Conservation (phyloP, 176 grass and related monocot species). For the Oropetium thomaeum region DNA sequence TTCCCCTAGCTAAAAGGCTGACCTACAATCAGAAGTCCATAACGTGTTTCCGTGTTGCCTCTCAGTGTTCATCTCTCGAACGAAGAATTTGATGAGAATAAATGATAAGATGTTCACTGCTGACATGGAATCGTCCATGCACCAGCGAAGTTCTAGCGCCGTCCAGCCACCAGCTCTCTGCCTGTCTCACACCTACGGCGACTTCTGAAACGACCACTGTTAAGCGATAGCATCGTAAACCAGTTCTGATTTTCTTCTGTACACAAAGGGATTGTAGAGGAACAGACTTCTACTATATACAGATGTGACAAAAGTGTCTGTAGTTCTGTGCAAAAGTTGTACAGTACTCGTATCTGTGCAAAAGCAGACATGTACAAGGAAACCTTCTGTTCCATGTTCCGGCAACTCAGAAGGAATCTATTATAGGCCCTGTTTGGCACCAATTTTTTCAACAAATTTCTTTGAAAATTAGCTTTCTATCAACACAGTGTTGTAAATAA, state of each 20-base stretch:
- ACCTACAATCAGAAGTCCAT: too few relatives aligned
- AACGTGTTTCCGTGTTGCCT: too few relatives aligned
- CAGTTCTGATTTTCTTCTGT: background rate
- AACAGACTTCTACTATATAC: background rate
- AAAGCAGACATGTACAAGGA: conserved; percentile 19
- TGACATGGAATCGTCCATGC: too few relatives aligned
- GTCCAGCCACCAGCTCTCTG: background rate
- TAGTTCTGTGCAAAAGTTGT: background rate
- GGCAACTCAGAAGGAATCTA: conserved; percentile 32
- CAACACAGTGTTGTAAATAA: too few relatives aligned
- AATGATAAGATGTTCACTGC: too few relatives aligned
- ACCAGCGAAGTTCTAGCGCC: background rate
- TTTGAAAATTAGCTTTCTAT: too few relatives aligned
- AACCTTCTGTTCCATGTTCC: conserved; percentile 11
- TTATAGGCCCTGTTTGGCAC: too few relatives aligned
- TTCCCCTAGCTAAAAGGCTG: too few relatives aligned
- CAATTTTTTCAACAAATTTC: too few relatives aligned
- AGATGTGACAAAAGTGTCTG: background rate
- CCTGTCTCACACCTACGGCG: background rate
- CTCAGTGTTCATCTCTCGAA: too few relatives aligned
- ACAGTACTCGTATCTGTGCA: conserved; percentile 9
- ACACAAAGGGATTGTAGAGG: background rate
- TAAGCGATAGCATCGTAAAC: background rate
- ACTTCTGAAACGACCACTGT: conserved; percentile 1
- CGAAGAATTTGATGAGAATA: too few relatives aligned